Percentiles rank a stretch among this genome's conserved stretches.
phyloP scores from a whole-genome alignment of 2,329 filamentous ascomycete genomes.

The Colletotrichum sp. region DNA sequence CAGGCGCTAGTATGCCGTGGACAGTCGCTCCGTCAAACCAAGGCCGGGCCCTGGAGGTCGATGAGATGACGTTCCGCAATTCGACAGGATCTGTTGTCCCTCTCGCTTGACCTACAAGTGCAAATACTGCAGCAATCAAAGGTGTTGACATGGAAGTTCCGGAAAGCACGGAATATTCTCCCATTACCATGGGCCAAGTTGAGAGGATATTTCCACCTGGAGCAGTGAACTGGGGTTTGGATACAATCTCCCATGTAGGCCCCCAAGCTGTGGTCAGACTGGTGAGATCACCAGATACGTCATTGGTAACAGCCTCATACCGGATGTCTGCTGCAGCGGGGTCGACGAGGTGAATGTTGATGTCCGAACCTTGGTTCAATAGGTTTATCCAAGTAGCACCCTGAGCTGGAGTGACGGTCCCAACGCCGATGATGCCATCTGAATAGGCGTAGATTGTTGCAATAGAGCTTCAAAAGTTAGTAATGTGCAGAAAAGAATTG shows the following conservation, averaged over 20 bases:
- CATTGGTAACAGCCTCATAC: neutral
- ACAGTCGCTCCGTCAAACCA: constrained; percentile 31
- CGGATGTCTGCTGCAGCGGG: neutral
- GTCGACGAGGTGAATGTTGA: constrained; percentile 27
- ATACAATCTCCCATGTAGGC: constrained; percentile 19
- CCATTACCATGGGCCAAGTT: constrained; percentile 24
- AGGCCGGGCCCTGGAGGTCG: constrained; percentile 31
- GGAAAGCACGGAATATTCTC: constrained; percentile 51
- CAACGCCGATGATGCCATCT: neutral
- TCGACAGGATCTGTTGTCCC: constrained; percentile 28
- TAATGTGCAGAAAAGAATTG: neutral
- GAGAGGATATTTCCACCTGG: constrained; percentile 26
- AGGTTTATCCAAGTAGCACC: neutral
- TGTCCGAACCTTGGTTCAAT: constrained; percentile 30
- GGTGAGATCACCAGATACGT: neutral
- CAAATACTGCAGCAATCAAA: constrained; percentile 44
- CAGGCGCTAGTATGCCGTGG: constrained; percentile 31
- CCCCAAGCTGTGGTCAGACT: constrained; percentile 21
- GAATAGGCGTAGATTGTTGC: neutral
- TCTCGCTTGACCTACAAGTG: constrained; percentile 32
- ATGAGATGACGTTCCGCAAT: constrained; percentile 29
- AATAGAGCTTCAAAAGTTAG: neutral
- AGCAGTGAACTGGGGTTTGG: constrained; percentile 24
- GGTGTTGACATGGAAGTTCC: constrained; percentile 62
- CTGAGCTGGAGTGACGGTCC: neutral